Percentiles rank a stretch among this genome's conserved stretches.
phyloP scores from a whole-genome alignment of 2,329 filamentous ascomycete genomes.

The Colletotrichum cuscutae region DNA sequence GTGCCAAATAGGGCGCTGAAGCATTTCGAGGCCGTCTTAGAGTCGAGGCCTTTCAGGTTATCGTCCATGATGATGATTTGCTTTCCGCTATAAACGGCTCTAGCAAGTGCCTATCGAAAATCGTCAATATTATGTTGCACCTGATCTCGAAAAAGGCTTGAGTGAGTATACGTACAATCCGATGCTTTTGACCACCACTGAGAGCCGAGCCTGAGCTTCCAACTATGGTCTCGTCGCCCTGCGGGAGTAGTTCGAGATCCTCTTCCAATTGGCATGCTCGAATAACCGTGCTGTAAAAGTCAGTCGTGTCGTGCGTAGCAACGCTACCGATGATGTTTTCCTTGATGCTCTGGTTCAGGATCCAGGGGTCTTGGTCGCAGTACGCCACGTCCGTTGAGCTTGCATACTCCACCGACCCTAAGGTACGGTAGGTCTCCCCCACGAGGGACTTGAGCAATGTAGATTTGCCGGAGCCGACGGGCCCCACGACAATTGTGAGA shows the following conservation, averaged over 20 bases:
- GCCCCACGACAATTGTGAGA: not conserved
- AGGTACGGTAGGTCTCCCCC: conserved; percentile 38
- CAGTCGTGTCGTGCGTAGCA: conserved; percentile 32
- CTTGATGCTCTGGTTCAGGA: conserved; percentile 42
- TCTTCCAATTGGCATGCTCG: conserved; percentile 17
- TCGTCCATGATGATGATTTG: conserved; percentile 27
- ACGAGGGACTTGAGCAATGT: conserved; percentile 46
- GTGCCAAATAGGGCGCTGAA: conserved; percentile 9
- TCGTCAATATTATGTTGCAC: not conserved
- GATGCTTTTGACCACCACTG: conserved; percentile 26
- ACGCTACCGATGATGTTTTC: conserved; percentile 13
- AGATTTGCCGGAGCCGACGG: conserved; percentile 49
- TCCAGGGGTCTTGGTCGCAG: conserved; percentile 44
- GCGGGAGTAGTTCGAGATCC: not conserved
- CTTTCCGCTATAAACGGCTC: conserved; percentile 24
- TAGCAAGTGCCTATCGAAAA: not conserved
- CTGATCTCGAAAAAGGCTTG: not conserved
- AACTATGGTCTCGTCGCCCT: conserved; percentile 1
- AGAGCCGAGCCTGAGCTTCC: conserved; percentile 15
- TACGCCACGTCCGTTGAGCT: conserved; percentile 36
- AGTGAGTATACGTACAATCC: not conserved
- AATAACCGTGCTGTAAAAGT: conserved; percentile 44
- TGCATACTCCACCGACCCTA: conserved; percentile 28
- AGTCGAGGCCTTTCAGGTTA: conserved; percentile 24
- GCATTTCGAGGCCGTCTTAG: conserved; percentile 10